Conservation (phyloP, 2,329 filamentous ascomycete species). For the Hypoxylon sp. region DNA sequence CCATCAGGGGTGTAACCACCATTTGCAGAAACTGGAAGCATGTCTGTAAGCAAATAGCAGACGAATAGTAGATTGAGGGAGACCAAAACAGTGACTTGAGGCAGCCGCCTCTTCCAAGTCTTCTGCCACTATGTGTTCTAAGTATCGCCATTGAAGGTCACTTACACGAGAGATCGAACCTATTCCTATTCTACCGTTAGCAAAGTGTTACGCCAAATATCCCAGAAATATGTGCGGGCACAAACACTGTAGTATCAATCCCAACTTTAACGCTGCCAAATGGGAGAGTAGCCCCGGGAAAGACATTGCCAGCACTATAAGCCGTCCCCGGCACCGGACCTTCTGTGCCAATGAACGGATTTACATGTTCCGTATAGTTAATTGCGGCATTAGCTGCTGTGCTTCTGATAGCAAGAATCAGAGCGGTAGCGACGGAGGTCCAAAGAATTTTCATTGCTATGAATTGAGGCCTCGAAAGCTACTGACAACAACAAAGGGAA, state of each 20-base stretch:
- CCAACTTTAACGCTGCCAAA: constrained; percentile 64
- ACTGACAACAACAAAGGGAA: background rate
- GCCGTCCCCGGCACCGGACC: constrained; percentile 61
- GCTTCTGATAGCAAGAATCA: constrained; percentile 14
- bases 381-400: constrained; percentile 1
- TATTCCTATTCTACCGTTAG: constrained; percentile 33
- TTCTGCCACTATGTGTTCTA: background rate
- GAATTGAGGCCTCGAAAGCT: background rate
- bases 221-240: background rate
- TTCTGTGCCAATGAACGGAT: constrained; percentile 65
- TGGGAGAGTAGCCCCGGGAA: constrained; percentile 60
- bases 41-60: constrained; percentile 4
- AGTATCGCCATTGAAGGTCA: constrained; percentile 30
- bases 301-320: constrained; percentile 61
- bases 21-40: constrained; percentile 50
- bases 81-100: background rate
- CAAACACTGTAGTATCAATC: constrained; percentile 55
- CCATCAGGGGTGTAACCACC: constrained; percentile 59
- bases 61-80: background rate
- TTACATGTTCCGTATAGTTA: constrained; percentile 59
- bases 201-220: background rate
- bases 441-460: constrained; percentile 20
- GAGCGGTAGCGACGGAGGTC: background rate
- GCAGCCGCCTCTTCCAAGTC: background rate
- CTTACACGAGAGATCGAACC: constrained; percentile 42